Base-by-base conservation (phyloP, 768 basidiomycete genomes). In the Amanita brunnescens region DNA sequence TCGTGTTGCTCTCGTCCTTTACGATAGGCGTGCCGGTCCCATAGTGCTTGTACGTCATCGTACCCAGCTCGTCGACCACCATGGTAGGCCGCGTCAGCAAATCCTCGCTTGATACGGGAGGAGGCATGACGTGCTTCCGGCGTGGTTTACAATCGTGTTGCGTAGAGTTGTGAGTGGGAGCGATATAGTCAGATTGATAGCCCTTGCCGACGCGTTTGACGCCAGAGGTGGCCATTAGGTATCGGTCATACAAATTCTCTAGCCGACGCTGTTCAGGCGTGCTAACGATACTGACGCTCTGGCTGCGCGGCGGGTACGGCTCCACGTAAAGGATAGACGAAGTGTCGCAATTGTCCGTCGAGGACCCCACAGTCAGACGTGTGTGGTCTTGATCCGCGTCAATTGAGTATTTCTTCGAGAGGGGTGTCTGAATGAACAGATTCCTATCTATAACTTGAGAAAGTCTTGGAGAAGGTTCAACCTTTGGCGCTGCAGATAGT, bases 201-300 rank as follows among this genome's bases (percentile, higher is more conserved):
- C 89, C 88, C 59, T 79, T 82, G 3, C 89, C 89, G 6, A 85
- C 67, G 24, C 87, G 85, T 60, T 83, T 89, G 35, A 91, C 87
- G 23, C 85, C 84, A 1, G 82, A 78, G 1, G 85, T 87, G 9
- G 87, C 83, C 84, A 89, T 86, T 24, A 91, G 71, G 70, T 90
- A 84, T 37, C 84, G 79, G 57, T 91, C 89, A 54, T 91, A 91
- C 14, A 85, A 83, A 50, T 79, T 79, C 67, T 90, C 87, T 23
- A 86, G 60, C 41, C 76, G 78, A 37, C 75, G 80, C 52, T 70
- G 77, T 51, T 74, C 74, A 0, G 84, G 82, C 0, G 82, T 75
- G 52, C 83, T 79, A 4, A 69, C 71, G 8, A 75, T 59, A 16
- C 61, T 56, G 3, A 59, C 58, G 7, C 68, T 66, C 9, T 64